These are phyloP conservation scores for Suillus fuscotomentosus DNA, from an alignment of 768 basidiomycete genomes.

Conservation along the genomic window DNA sequence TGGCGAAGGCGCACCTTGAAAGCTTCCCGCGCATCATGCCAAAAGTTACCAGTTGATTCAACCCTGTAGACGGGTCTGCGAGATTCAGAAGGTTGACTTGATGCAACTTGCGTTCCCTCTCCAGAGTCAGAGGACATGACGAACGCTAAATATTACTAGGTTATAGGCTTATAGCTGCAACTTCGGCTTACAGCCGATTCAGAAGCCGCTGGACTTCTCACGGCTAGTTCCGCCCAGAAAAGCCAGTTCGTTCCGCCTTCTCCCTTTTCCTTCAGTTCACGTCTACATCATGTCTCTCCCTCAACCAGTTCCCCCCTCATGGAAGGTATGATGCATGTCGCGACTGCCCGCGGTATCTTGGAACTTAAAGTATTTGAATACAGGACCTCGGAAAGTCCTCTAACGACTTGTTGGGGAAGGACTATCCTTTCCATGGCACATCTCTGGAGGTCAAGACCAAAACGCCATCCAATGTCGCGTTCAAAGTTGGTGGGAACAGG, in stretches of 20 bases:
- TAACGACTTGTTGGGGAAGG: slow-evolving; percentile 90
- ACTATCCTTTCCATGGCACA: slow-evolving; percentile 79
- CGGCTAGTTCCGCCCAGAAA: slow-evolving; percentile 23
- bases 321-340: slow-evolving; percentile 64
- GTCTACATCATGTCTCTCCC: slow-evolving; percentile 75
- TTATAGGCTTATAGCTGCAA: neutral
- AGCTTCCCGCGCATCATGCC: slow-evolving; percentile 29
- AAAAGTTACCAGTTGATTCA: slow-evolving; percentile 31
- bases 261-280: slow-evolving; percentile 22
- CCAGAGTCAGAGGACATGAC: neutral
- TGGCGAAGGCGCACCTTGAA: slow-evolving; percentile 25
- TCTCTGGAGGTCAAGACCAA: slow-evolving; percentile 85
- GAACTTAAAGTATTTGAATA: slow-evolving; percentile 7
- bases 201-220: slow-evolving; percentile 22
- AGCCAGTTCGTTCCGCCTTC: slow-evolving; percentile 4
- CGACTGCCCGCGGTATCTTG: neutral
- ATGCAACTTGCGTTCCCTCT: neutral
- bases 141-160: neutral
- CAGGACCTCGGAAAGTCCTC: slow-evolving; percentile 97
- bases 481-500: slow-evolving; percentile 87
- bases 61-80: slow-evolving; percentile 26
- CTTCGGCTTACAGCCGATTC: neutral
- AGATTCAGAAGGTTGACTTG: slow-evolving; percentile 8
- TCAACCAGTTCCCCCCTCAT: slow-evolving; percentile 95
- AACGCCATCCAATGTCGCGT: slow-evolving; percentile 85